Evolutionary conservation across 176 grass and related monocot species (phyloP), one percentile per base, ranked within the genome.

Genomic region (Oryza glumipatula): DNA sequence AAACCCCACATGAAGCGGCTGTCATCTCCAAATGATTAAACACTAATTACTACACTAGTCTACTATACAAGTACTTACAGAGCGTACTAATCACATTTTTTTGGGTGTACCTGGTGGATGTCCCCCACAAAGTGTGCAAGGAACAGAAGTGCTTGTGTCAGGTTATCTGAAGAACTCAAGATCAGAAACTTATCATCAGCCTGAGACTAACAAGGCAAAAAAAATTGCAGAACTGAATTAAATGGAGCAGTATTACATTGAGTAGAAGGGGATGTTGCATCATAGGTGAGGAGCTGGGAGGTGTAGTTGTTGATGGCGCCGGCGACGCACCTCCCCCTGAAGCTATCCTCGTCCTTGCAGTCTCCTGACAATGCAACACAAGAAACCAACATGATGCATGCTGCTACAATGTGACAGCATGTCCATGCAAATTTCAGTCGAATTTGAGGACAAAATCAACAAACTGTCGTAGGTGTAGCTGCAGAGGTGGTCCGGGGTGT

Each of bases 241-340:
- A 66, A 56, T 56, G 17, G 16, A 56, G 5, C 0, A 56, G 10
- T 38, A 41, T 58, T 90, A 94, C 93, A 90, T 54, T 88, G 16
- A 0, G 81, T 9, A 6, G 81, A 24, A 0, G 73, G 66, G 0
- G 82, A 82, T 21, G 92, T 85, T 33, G 2, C 61, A 2, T 65
- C 65, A 32, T 89, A 94, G 14, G 82, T 58, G 10, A 92, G 89
- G 76, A 94, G 93, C 75, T 94, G 87, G 22, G 79, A 38, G 21
- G 93, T 94, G 76, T 92, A 94, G 83, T 94, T 92, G 76, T 69
- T 90, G 78, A 94, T 94, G 87, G 87, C 87, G 60, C 89, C 93
- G 10, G 93, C 90, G 68, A 94, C 93, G 66, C 92, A 92, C 13
- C 85, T 49, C n/a, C 82, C 93, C 76, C 45, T 51, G 68, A 83